phyloP scores from a whole-genome alignment of 495 filamentous ascomycete species.

The Penicillium pancosmium region DNA sequence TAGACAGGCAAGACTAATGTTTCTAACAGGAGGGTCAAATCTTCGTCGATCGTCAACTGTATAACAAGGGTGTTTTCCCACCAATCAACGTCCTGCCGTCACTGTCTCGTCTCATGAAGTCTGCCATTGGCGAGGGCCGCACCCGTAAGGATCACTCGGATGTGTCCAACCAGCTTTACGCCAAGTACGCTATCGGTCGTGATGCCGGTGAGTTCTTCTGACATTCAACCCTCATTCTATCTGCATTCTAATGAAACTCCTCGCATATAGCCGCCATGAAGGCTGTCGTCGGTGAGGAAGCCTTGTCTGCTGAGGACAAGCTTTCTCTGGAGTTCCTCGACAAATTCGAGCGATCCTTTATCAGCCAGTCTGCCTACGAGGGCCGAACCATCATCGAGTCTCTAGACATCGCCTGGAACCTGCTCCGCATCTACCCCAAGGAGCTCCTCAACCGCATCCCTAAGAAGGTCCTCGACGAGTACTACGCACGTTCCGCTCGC shows the following conservation, averaged over 20 bases:
- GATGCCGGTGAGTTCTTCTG: constrained; percentile 64
- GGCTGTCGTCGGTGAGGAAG: constrained; percentile 98
- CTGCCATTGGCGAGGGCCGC: constrained; percentile 94
- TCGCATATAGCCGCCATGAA: constrained; percentile 82
- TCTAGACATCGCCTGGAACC: constrained; percentile 92
- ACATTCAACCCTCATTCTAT: background rate
- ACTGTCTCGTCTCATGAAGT: constrained; percentile 99
- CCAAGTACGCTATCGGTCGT: constrained; percentile 98
- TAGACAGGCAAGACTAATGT: constrained; percentile 1
- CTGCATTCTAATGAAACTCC: constrained; percentile 9
- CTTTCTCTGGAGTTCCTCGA: constrained; percentile 97
- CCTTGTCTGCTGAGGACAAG: constrained; percentile 93
- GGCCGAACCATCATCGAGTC: constrained; percentile 86
- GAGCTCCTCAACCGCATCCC: constrained; percentile 98
- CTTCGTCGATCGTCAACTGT: constrained; percentile 90
- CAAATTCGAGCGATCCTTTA: constrained; percentile 94
- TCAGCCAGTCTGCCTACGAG: constrained; percentile 91
- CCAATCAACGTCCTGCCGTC: constrained; percentile 99
- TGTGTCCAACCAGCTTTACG: constrained; percentile 98
- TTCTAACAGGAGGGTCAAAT: constrained; percentile 79
- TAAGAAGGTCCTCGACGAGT: constrained; percentile 89
- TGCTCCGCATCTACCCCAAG: constrained; percentile 95
- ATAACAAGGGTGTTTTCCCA: constrained; percentile 97
- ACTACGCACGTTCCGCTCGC: constrained; percentile 73
- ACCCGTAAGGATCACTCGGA: constrained; percentile 96